Percentiles rank a stretch among this genome's conserved stretches.
phyloP scores from a whole-genome alignment of 441 rosid species.

The Bocquillonia castaneifolia region DNA sequence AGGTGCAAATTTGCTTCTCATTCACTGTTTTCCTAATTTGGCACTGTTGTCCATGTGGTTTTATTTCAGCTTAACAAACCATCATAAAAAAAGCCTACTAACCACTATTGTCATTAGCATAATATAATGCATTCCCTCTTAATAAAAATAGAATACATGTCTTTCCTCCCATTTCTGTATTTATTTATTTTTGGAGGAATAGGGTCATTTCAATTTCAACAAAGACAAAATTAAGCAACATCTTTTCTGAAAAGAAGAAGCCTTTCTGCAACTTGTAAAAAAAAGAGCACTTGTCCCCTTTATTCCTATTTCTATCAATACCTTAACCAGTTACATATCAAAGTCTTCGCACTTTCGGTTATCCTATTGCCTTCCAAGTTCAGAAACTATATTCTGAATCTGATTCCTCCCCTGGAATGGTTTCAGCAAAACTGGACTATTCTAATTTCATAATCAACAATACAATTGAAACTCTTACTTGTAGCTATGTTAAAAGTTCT shows the following conservation, averaged over 20 bases:
- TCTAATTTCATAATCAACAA: not conserved
- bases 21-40: conserved; percentile 1
- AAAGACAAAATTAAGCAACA: conserved; percentile 34
- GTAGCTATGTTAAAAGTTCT: conserved; percentile 5
- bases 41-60: not conserved
- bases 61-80: conserved; percentile 2
- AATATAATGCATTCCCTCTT: conserved; percentile 19
- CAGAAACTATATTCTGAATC: conserved; percentile 29
- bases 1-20: conserved; percentile 8
- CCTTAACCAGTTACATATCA: conserved; percentile 25
- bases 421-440: conserved; percentile 11
- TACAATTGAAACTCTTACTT: conserved; percentile 8
- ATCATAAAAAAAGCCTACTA: not conserved
- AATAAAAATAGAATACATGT: conserved; percentile 7
- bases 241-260: conserved; percentile 23
- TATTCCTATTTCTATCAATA: conserved; percentile 31
- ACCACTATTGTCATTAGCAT: conserved; percentile 17
- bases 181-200: too few relatives aligned
- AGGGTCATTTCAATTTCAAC: conserved; percentile 20
- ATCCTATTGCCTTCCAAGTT: conserved; percentile 25
- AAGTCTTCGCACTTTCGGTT: conserved; percentile 37
- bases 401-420: conserved; percentile 31
- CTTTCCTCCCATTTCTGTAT: too few relatives aligned
- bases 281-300: conserved; percentile 27
- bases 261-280: conserved; percentile 36